Conservation (phyloP, 2,329 filamentous ascomycete species). For the Diaporthe citrichinensis region DNA sequence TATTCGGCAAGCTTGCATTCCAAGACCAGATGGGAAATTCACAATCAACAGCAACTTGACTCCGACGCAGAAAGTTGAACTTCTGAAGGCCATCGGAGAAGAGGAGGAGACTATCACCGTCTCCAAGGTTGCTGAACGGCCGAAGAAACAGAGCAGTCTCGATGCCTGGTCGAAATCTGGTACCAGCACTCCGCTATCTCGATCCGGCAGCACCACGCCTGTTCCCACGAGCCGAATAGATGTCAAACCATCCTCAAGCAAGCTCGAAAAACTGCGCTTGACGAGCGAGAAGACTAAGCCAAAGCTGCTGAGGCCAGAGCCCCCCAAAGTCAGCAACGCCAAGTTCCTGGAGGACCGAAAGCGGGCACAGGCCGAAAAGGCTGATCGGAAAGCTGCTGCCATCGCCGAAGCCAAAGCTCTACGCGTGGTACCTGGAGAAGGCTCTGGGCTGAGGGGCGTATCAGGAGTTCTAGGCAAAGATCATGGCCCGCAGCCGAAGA, state of each 20-base stretch:
- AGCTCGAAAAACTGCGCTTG: constrained; percentile 39
- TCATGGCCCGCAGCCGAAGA: constrained; percentile 79
- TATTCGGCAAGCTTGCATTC: constrained; percentile 77
- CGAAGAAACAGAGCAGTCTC: constrained; percentile 72
- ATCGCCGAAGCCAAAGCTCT: constrained; percentile 78
- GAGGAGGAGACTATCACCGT: constrained; percentile 67
- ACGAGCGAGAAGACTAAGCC: constrained; percentile 56
- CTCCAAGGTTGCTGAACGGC: constrained; percentile 61
- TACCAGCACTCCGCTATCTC: constrained; percentile 43
- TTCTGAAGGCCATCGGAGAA: constrained; percentile 75
- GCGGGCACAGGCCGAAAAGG: constrained; percentile 81
- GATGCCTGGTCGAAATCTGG: constrained; percentile 73
- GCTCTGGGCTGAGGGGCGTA: constrained; percentile 81
- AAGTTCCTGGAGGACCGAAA: constrained; percentile 81
- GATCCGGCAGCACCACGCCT: constrained; percentile 47
- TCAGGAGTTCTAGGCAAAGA: constrained; percentile 82
- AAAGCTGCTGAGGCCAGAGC: constrained; percentile 46
- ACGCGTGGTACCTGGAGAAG: constrained; percentile 73
- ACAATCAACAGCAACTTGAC: constrained; percentile 83
- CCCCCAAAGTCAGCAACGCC: constrained; percentile 55
- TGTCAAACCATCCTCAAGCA: constrained; percentile 35
- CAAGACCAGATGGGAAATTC: constrained; percentile 68
- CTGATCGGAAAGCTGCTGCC: constrained; percentile 78
- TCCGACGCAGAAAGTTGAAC: constrained; percentile 86
- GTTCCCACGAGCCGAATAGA: constrained; percentile 32